phyloP scores from a whole-genome alignment of 208 protist genomes.

The Trichomonas vaginalis region DNA sequence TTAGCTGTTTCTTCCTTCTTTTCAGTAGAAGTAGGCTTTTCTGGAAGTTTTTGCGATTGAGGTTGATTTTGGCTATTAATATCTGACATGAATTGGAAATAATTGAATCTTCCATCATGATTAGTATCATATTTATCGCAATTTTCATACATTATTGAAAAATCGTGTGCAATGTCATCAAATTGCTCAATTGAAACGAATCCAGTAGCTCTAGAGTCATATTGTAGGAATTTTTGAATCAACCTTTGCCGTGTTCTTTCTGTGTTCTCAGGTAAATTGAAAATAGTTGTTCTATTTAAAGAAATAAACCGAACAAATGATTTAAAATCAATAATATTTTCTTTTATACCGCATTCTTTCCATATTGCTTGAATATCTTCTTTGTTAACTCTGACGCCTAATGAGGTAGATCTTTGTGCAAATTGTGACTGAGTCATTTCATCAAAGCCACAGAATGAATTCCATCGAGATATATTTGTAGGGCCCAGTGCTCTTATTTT shows the following conservation, averaged over 20 bases:
- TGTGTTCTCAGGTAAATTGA: neutral
- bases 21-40: neutral
- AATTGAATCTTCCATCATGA: neutral
- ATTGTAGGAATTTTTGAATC: neutral
- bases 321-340: neutral
- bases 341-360: neutral
- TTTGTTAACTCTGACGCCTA: neutral
- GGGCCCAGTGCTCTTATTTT: neutral
- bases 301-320: neutral
- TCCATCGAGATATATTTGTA: neutral
- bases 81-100: neutral
- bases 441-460: neutral
- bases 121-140: neutral
- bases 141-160: neutral
- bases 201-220: neutral
- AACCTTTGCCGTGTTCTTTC: neutral
- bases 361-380: neutral
- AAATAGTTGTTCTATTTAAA: neutral
- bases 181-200: neutral
- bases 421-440: neutral
- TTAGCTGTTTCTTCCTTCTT: neutral
- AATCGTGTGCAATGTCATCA: neutral
- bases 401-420: neutral
- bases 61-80: neutral
- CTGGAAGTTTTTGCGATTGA: neutral